phyloP scores from a whole-genome alignment of 2,329 filamentous ascomycete species.

The Podosphaera xanthii region DNA sequence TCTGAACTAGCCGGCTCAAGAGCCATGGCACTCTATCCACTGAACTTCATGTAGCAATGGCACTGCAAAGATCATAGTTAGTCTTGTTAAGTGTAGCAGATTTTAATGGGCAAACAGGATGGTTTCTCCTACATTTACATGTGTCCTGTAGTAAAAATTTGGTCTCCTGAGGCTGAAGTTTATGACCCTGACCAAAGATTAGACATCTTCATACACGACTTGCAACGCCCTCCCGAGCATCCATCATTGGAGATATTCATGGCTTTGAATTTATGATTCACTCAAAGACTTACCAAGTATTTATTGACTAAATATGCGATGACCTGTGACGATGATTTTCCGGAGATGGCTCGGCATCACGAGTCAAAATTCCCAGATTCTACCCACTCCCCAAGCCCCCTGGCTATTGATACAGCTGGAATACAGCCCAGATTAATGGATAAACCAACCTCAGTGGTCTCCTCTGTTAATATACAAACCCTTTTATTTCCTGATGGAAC shows the following conservation, averaged over 20 bases:
- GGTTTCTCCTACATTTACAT: neutral
- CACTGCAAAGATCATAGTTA: neutral
- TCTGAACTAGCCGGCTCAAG: conserved; percentile 32
- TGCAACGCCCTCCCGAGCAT: too few species aligned
- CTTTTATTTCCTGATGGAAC: conserved; percentile 49
- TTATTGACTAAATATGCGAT: conserved; percentile 3
- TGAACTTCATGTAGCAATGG: neutral
- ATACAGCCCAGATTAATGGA: conserved; percentile 22
- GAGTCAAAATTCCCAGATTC: neutral
- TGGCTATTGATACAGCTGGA: neutral
- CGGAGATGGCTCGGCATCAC: conserved; percentile 3
- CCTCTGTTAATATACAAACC: conserved; percentile 58
- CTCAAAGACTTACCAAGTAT: neutral
- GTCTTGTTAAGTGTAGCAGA: neutral
- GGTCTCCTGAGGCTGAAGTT: too few species aligned
- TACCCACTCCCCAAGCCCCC: neutral
- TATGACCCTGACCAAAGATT: too few species aligned
- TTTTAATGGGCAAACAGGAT: neutral
- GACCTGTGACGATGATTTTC: conserved; percentile 6
- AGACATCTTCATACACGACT: too few species aligned
- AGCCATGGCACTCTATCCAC: conserved; percentile 25
- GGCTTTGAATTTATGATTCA: neutral
- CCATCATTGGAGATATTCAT: neutral
- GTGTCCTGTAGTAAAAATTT: too few species aligned
- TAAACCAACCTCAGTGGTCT: conserved; percentile 65